Base-by-base conservation (phyloP, 1,139 yeast species). In the Pneumocystis oryctolagi region DNA sequence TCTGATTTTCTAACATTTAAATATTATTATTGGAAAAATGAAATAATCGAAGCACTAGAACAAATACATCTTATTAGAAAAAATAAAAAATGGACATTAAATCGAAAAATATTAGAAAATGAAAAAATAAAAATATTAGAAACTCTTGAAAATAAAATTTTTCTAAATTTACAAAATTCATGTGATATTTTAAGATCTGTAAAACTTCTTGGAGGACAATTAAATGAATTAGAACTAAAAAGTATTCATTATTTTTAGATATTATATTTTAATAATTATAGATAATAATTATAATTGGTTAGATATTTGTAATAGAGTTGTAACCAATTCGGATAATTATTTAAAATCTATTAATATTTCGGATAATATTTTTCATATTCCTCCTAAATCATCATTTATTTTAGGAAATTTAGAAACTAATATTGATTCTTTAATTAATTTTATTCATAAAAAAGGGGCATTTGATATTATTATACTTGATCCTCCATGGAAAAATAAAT, bases 401-500 rank as follows among this genome's bases (percentile, higher is more conserved):
- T 25, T 57, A 35, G 59, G 42, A 25, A 35, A 39, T 14, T 3
- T 57, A 35, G 30, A 57, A 25, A 20, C 12, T 57, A 57, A 35
- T 16, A 57, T 57, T 3, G 59, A 39, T 39, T 39, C 40, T 12
- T 35, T 57, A 25, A 6, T 35, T 28, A 30, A 35, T 30, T 57
- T 20, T 57, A 39, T 16, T 20, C 28, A 12, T 20, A 35, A 35
- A 35, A 39, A 35, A n/a, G 42, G 42, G 3, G 16, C 30, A 20
- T 57, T 57, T 30, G 59, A 57, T 57, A 35, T 57, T 35, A 35
- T 57, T 30, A 57, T 57, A 20, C 5, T 56, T 18, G 59, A 57
- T 25, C 59, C 59, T 20, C 59, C 59, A 12, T 57, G 59, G 59
- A 18, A 20, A 39, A 57, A 57, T n/a, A 57, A 57, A 14, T 57